Conservation (phyloP, 345 rosid genomes). For the Gynandropsis gynandra region DNA sequence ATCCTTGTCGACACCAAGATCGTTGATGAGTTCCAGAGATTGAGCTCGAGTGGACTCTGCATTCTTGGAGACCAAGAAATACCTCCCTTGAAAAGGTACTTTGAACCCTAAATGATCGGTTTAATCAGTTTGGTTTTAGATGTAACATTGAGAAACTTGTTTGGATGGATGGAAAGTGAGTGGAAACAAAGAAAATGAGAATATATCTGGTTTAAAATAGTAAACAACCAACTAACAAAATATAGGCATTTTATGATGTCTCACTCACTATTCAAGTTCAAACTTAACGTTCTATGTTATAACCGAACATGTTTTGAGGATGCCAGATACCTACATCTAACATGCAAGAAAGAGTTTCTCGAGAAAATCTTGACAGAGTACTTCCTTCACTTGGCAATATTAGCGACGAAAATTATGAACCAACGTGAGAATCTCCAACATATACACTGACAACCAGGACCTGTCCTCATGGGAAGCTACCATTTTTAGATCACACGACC, state of each 20-base stretch:
- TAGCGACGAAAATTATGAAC: constrained; percentile 26
- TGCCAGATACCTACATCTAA: constrained; percentile 26
- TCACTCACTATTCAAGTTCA: too few relatives aligned
- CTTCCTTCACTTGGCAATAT: constrained; percentile 24
- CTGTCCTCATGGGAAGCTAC: constrained; percentile 24
- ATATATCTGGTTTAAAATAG: too few relatives aligned
- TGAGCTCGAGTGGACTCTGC: constrained; percentile 30
- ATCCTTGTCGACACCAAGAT: constrained; percentile 29
- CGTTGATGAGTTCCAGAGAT: constrained; percentile 27
- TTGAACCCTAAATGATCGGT: too few relatives aligned
- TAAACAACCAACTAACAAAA: too few relatives aligned
- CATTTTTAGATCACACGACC: constrained; percentile 23
- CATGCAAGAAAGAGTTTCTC: constrained; percentile 30
- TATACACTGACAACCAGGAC: constrained; percentile 27
- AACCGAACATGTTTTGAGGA: too few relatives aligned
- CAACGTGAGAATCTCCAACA: constrained; percentile 26
- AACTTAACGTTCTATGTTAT: too few relatives aligned
- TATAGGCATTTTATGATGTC: too few relatives aligned
- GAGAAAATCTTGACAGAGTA: constrained; percentile 30
- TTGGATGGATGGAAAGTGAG: too few relatives aligned
- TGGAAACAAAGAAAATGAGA: too few relatives aligned
- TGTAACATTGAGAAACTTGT: too few relatives aligned
- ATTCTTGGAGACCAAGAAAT: constrained; percentile 29
- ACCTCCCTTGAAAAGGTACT: constrained; percentile 27
- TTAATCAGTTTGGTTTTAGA: too few relatives aligned